phyloP scores from a whole-genome alignment of 139 green algal genomes.

The Ulvella scutata region DNA sequence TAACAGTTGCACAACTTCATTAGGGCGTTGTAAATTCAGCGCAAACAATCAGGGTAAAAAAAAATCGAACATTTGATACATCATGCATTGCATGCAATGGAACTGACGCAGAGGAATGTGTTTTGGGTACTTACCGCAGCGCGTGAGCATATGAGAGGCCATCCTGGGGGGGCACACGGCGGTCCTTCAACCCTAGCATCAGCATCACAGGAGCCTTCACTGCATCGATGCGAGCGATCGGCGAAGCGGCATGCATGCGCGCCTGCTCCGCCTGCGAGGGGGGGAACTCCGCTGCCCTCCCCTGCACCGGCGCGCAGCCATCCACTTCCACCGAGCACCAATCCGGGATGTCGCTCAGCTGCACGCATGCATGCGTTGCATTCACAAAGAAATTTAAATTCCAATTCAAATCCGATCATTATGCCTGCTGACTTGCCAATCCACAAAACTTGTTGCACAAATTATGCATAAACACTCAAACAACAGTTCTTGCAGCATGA shows the following conservation, averaged over 20 bases:
- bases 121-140: conserved; percentile 9
- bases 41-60: no score
- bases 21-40: no score
- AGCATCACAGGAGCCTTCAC: conserved; percentile 26
- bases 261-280: conserved; percentile 7
- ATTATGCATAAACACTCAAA: no score
- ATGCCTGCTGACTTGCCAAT: no score
- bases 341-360: conserved; percentile 27
- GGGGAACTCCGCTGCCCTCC: not conserved
- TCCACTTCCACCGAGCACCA: conserved; percentile 28
- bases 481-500: no score
- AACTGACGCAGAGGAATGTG: no score
- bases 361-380: not conserved
- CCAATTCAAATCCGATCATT: no score
- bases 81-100: no score
- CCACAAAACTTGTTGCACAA: no score
- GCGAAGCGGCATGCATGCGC: conserved; percentile 15
- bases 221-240: conserved; percentile 19
- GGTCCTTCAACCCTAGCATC: conserved; percentile 21
- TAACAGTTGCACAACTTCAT: no score
- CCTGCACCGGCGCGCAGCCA: conserved; percentile 5
- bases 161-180: not conserved
- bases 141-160: conserved; percentile 15
- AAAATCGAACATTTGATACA: no score
- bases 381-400: no score